Evolutionary conservation across 2,329 filamentous ascomycete species (phyloP).

Genomic region (Fusarium virguliforme): DNA sequence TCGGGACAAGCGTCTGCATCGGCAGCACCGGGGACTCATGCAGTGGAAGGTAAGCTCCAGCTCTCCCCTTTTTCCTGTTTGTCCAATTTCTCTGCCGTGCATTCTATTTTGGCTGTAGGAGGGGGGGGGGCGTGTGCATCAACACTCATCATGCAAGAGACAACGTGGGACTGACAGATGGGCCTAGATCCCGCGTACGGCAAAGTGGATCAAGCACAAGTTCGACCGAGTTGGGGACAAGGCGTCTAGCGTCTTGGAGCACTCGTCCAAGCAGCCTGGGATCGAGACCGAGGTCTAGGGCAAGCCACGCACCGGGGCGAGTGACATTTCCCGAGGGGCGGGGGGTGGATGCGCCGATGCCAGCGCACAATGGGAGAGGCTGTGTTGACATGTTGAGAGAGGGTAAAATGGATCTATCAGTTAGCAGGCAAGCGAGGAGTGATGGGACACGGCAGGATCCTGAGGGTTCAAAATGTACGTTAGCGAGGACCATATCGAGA

Average conservation of each 20-base stretch:
- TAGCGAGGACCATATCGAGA: slow-evolving; percentile 22
- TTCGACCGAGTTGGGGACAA: slow-evolving; percentile 72
- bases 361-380: neutral
- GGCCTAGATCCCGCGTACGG: slow-evolving; percentile 60
- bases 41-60: slow-evolving; percentile 71
- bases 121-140: slow-evolving; percentile 17
- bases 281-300: slow-evolving; percentile 79
- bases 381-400: slow-evolving; percentile 11
- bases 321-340: slow-evolving; percentile 17
- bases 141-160: slow-evolving; percentile 15
- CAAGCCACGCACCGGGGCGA: slow-evolving; percentile 37
- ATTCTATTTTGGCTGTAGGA: slow-evolving; percentile 26
- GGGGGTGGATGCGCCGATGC: neutral
- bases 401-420: slow-evolving; percentile 21
- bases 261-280: slow-evolving; percentile 70
- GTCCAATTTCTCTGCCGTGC: slow-evolving; percentile 7
- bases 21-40: slow-evolving; percentile 80
- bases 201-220: slow-evolving; percentile 69
- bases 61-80: slow-evolving; percentile 4
- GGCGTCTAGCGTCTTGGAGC: slow-evolving; percentile 71
- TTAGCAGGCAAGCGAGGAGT: slow-evolving; percentile 37
- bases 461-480: slow-evolving; percentile 8
- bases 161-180: slow-evolving; percentile 36
- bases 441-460: slow-evolving; percentile 1
- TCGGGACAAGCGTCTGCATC: slow-evolving; percentile 73